These are phyloP conservation scores for Brasilioporus rufonigricans DNA, from an alignment of 768 basidiomycete species.

Conservation along the genomic window DNA sequence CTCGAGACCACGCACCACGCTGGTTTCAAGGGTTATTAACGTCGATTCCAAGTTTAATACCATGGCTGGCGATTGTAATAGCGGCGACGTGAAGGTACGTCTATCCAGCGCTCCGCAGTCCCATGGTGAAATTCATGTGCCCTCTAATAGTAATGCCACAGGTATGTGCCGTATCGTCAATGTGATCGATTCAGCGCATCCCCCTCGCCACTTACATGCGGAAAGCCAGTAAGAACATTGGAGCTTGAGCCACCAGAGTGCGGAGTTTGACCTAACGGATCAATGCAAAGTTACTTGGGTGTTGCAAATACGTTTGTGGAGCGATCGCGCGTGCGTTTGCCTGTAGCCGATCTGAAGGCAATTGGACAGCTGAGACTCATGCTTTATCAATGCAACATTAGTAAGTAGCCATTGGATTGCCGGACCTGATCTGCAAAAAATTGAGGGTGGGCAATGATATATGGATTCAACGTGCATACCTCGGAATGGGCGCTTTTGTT, in stretches of 20 bases:
- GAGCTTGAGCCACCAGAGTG: not conserved
- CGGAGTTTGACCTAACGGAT: not conserved
- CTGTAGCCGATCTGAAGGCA: not conserved
- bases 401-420: not conserved
- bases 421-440: slow-evolving; percentile 13
- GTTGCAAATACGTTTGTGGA: slow-evolving; percentile 6
- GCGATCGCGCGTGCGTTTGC: slow-evolving; percentile 5
- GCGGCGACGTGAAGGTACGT: not conserved
- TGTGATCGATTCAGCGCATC: not conserved
- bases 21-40: not conserved
- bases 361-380: not conserved
- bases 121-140: not conserved
- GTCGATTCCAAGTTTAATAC: not conserved
- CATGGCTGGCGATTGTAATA: not conserved
- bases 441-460: not conserved
- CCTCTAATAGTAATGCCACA: not conserved
- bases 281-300: not conserved
- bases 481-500: slow-evolving; percentile 5
- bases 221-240: not conserved
- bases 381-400: not conserved
- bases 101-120: not conserved
- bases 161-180: too few relatives aligned
- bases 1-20: too few relatives aligned
- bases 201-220: not conserved
- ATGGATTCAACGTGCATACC: slow-evolving; percentile 3